Percentiles rank a stretch among this genome's conserved stretches.
phyloP scores from a whole-genome alignment of 176 grass and related monocot species.

The Chloris gayana region DNA sequence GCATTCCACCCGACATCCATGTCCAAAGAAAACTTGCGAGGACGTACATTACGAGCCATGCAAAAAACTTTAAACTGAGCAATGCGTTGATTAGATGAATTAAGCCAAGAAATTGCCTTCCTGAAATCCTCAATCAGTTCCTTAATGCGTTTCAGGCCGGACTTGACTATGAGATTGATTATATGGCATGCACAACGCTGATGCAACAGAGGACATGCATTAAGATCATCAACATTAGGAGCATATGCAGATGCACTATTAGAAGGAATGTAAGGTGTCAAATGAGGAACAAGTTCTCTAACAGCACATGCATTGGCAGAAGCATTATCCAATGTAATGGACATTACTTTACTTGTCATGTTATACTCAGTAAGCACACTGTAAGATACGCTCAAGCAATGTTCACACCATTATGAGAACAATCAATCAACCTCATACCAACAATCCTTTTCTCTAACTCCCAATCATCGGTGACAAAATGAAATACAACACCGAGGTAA shows the following conservation, averaged over 20 bases:
- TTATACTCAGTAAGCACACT: not conserved
- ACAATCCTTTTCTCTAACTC: too few species aligned
- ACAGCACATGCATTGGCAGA: not conserved
- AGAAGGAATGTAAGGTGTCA: too few species aligned
- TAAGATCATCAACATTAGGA: too few species aligned
- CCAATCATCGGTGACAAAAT: too few species aligned
- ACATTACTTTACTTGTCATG: too few species aligned
- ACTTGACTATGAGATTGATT: not conserved
- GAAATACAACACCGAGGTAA: too few species aligned
- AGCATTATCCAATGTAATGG: too few species aligned
- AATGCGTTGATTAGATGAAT: not conserved
- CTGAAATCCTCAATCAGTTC: not conserved
- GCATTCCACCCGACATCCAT: not conserved
- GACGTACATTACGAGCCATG: not conserved
- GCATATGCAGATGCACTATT: too few species aligned
- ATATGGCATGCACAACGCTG: not conserved
- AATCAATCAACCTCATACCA: too few species aligned
- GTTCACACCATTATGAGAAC: too few species aligned
- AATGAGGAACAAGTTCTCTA: not conserved
- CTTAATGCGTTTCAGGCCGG: not conserved
- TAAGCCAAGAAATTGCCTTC: not conserved
- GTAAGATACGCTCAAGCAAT: not conserved
- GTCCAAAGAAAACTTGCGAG: not conserved
- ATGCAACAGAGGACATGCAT: not conserved
- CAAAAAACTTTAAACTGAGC: not conserved